Conservation (phyloP, 2,329 filamentous ascomycete genomes). For the Trematosphaeria pertusa region DNA sequence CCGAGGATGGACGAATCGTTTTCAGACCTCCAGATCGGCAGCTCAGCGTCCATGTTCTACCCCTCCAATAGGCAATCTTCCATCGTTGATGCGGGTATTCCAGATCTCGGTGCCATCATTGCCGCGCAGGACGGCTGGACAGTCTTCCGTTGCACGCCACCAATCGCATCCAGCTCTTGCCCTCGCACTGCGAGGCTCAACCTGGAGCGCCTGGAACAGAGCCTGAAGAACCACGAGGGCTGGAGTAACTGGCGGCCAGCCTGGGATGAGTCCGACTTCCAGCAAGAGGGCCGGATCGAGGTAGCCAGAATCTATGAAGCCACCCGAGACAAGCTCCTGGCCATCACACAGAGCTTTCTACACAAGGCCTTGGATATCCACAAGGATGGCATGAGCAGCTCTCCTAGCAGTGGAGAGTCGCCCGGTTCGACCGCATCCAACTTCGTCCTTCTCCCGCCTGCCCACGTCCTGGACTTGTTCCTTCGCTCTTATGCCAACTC, state of each 20-base stretch:
- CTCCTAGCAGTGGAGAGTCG: conserved; percentile 52
- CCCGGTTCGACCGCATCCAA: conserved; percentile 61
- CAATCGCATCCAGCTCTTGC: conserved; percentile 56
- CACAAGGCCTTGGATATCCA: conserved; percentile 75
- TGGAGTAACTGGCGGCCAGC: conserved; percentile 61
- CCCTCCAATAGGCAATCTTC: conserved; percentile 50
- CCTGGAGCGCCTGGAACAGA: conserved; percentile 59
- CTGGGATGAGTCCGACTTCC: conserved; percentile 57
- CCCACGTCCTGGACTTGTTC: conserved; percentile 71
- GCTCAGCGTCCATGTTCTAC: conserved; percentile 51
- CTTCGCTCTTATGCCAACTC: conserved; percentile 70
- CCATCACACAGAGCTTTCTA: conserved; percentile 73
- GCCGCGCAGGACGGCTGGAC: conserved; percentile 61
- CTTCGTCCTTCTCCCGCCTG: conserved; percentile 71
- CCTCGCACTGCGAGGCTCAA: conserved; percentile 60
- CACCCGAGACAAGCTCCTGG: conserved; percentile 73
- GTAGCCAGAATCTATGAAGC: conserved; percentile 59
- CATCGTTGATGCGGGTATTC: conserved; percentile 43
- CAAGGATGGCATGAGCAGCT: conserved; percentile 56
- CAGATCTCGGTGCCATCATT: conserved; percentile 57
- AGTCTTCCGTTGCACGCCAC: conserved; percentile 60
- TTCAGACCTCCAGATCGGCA: conserved; percentile 55
- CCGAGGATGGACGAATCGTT: conserved; percentile 56
- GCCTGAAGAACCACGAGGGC: conserved; percentile 58
- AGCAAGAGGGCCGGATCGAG: conserved; percentile 54